phyloP scores from a whole-genome alignment of 2,329 filamentous ascomycete genomes.

The Penicillium frequentans region DNA sequence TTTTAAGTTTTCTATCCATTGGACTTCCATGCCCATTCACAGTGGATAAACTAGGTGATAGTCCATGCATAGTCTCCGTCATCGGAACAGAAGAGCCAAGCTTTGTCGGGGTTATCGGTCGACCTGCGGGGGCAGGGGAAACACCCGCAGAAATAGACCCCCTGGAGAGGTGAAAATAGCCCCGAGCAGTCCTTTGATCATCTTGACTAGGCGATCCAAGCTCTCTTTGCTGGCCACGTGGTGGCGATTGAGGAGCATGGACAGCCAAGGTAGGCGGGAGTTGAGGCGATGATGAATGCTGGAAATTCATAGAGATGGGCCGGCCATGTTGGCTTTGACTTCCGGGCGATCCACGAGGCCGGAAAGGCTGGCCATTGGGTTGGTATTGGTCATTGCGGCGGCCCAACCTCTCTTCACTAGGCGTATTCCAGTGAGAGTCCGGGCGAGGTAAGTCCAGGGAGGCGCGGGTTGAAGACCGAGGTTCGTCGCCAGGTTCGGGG shows the following conservation, averaged over 20 bases:
- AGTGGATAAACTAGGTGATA: slow-evolving; percentile 20
- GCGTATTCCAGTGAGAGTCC: slow-evolving; percentile 37
- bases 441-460: slow-evolving; percentile 46
- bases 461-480: slow-evolving; percentile 32
- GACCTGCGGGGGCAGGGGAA: slow-evolving; percentile 18
- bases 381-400: slow-evolving; percentile 20
- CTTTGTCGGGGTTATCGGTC: slow-evolving; percentile 36
- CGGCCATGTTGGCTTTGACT: slow-evolving; percentile 58
- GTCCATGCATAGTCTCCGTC: slow-evolving; percentile 15
- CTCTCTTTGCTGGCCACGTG: slow-evolving; percentile 27
- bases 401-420: slow-evolving; percentile 21
- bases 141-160: slow-evolving; percentile 25
- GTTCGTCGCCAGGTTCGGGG: slow-evolving; percentile 33
- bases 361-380: slow-evolving; percentile 25
- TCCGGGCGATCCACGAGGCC: slow-evolving; percentile 41
- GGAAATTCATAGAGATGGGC: slow-evolving; percentile 46
- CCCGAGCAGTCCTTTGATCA: slow-evolving; percentile 56
- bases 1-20: slow-evolving; percentile 36
- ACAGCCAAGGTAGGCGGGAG: slow-evolving; percentile 44
- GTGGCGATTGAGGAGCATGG: slow-evolving; percentile 46
- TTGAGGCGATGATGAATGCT: slow-evolving; percentile 38
- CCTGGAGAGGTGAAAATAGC: slow-evolving; percentile 23
- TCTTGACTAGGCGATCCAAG: slow-evolving; percentile 55
- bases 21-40: slow-evolving; percentile 18
- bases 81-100: slow-evolving; percentile 23